Evolutionary conservation across 78 protist species (phyloP).

Genomic region (Dictyostelium discoideum): DNA sequence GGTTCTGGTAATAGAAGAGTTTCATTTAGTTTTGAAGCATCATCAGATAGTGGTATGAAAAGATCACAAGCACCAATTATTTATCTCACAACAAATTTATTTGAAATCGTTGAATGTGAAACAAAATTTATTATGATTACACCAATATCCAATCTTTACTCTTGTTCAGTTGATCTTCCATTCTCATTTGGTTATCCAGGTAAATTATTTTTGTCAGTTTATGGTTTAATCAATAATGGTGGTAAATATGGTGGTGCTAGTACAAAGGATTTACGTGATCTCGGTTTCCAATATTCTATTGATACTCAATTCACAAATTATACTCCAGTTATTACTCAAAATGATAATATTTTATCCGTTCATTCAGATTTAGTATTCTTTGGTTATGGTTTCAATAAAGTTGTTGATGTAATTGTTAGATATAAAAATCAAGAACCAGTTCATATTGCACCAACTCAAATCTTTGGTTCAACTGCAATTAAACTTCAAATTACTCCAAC

Average conservation of each 20-base stretch:
- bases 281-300: background rate
- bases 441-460: background rate
- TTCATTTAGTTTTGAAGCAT: background rate
- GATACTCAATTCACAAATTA: background rate
- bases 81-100: background rate
- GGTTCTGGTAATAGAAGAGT: background rate
- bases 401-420: background rate
- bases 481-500: background rate
- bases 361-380: background rate
- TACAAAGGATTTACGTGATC: background rate
- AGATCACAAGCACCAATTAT: background rate
- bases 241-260: background rate
- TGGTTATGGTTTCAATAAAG: background rate
- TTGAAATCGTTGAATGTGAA: background rate
- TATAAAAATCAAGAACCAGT: background rate
- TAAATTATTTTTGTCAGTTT: background rate
- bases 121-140: background rate
- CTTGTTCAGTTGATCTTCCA: background rate
- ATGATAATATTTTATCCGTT: background rate
- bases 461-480: background rate
- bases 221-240: background rate
- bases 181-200: background rate
- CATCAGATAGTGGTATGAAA: background rate
- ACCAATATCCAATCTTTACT: background rate
- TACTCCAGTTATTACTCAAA: background rate